Evolutionary conservation across 495 filamentous ascomycete genomes (phyloP), one percentile per base, ranked within the genome.

Genomic region (Penicillium verhagenii): DNA sequence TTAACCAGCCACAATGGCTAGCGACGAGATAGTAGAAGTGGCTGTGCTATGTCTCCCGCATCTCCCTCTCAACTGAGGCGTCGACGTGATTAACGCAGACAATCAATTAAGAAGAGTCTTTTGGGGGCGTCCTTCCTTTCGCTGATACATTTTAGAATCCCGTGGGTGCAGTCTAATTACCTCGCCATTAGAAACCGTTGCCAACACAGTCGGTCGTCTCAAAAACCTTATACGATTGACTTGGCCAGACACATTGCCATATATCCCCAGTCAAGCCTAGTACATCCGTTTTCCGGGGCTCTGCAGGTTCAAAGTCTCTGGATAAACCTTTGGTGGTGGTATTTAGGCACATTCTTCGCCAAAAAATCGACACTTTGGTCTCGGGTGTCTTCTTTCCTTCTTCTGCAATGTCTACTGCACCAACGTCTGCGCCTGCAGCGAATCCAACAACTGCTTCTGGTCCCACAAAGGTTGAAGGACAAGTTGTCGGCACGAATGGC

Each of bases 21-120:
- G 14, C 24, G 6, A 6, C 11, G 7, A 42, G 38, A 42, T 21
- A 42, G 7, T 21, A 8, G 6, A 14, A 26, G 23, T 53, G 50
- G 50, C 56, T 49, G 31, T 38, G 42, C 47, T 52, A 47, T 26
- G 18, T 47, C 56, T 60, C 51, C 57, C 50, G 26, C 52, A 39
- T 42, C 49, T 54, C 47, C 37, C 45, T 45, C 42, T 4, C 42
- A 25, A 16, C 42, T 5, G n/a, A 43, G 20, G 20, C 19, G 20
- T 43, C 40, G 5, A 26, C 25, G 42, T n/a, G 21, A 45, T 26
- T 45, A 26, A 28, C 42, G 23, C 14, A 21, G 9, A 25, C 42
- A 26, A 26, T 4, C 42, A 16, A 45, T 45, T 45, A 45, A 44
- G 23, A 9, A 2, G 11, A 14, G 23, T 14, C 3, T 25, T 26